A percentile compares a stretch with the other conserved stretches of the same genome.
These are phyloP conservation scores for Xylaria sp. DNA, from an alignment of 2,329 filamentous ascomycete genomes.

Conservation along the genomic window DNA sequence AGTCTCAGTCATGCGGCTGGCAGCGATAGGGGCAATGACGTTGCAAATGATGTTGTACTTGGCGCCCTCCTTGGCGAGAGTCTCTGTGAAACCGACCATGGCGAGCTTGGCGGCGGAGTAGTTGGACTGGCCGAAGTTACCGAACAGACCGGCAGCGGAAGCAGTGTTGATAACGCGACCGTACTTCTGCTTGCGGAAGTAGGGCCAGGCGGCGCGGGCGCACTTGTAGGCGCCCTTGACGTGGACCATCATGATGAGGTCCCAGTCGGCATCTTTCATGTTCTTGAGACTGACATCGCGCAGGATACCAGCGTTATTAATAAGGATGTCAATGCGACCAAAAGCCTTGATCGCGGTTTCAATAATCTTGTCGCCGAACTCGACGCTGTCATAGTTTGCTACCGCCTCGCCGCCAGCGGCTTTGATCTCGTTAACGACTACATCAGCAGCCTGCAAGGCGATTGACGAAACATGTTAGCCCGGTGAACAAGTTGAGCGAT, in stretches of 20 bases:
- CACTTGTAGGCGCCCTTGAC: constrained; percentile 94
- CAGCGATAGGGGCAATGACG: constrained; percentile 91
- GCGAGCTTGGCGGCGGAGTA: constrained; percentile 97
- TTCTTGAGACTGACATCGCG: constrained; percentile 98
- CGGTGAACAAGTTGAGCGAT: constrained; percentile 4
- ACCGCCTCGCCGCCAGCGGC: constrained; percentile 89
- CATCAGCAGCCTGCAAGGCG: constrained; percentile 64
- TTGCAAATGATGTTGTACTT: constrained; percentile 98
- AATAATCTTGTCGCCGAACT: constrained; percentile 91
- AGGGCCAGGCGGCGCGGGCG: constrained; percentile 86
- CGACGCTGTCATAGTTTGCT: constrained; percentile 94
- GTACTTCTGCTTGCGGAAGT: constrained; percentile 99
- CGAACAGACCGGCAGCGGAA: constrained; percentile 92
- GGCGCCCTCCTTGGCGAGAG: constrained; percentile 89
- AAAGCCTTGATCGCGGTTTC: constrained; percentile 75
- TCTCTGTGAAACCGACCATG: constrained; percentile 96
- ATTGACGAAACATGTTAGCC: constrained; percentile 22
- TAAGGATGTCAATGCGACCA: constrained; percentile 85
- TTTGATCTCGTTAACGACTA: constrained; percentile 78
- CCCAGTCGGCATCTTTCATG: constrained; percentile 96
- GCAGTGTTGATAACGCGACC: constrained; percentile 94
- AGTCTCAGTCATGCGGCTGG: constrained; percentile 91
- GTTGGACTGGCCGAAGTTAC: constrained; percentile 92
- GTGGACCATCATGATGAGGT: constrained; percentile 88
- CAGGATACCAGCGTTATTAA: constrained; percentile 97